Evolutionary conservation across 805 yeast genomes (phyloP).

Genomic region (Nakazawaea pomicola): DNA sequence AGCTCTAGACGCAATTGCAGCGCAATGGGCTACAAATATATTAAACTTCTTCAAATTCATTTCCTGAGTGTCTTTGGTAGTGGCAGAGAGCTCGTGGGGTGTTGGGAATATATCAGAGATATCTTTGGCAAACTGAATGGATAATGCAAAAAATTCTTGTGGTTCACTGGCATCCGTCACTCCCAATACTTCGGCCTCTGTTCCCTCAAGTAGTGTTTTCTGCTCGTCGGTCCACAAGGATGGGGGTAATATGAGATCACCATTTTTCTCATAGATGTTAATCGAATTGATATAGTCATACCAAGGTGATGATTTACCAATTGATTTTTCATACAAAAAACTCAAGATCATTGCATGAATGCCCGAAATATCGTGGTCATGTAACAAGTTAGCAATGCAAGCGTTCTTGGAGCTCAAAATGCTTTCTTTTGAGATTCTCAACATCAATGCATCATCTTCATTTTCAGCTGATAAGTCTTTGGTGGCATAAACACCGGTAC

Average conservation of each 20-base stretch:
- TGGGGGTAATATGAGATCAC: constrained; percentile 46
- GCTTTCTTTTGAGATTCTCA: constrained; percentile 58
- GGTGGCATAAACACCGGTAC: constrained; percentile 69
- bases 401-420: constrained; percentile 57
- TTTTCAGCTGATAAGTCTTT: constrained; percentile 26
- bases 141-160: constrained; percentile 32
- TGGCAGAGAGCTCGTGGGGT: constrained; percentile 31
- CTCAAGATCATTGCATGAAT: constrained; percentile 63
- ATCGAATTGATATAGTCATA: constrained; percentile 54
- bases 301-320: constrained; percentile 78
- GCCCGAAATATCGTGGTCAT: constrained; percentile 57
- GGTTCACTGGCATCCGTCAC: constrained; percentile 47
- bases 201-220: constrained; percentile 44
- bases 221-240: constrained; percentile 57
- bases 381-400: constrained; percentile 58
- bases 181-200: constrained; percentile 59
- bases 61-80: constrained; percentile 20
- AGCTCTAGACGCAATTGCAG: constrained; percentile 69
- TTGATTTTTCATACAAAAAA: constrained; percentile 63
- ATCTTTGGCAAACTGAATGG: constrained; percentile 35
- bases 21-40: constrained; percentile 52
- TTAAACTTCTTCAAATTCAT: constrained; percentile 26
- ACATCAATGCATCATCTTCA: constrained; percentile 27
- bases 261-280: constrained; percentile 26
- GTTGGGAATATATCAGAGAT: constrained; percentile 24